A percentile compares a stretch with the other conserved stretches of the same genome.
These are phyloP conservation scores for Colletotrichum lindemuthianum DNA, from an alignment of 2,329 filamentous ascomycete species.

Conservation along the genomic window DNA sequence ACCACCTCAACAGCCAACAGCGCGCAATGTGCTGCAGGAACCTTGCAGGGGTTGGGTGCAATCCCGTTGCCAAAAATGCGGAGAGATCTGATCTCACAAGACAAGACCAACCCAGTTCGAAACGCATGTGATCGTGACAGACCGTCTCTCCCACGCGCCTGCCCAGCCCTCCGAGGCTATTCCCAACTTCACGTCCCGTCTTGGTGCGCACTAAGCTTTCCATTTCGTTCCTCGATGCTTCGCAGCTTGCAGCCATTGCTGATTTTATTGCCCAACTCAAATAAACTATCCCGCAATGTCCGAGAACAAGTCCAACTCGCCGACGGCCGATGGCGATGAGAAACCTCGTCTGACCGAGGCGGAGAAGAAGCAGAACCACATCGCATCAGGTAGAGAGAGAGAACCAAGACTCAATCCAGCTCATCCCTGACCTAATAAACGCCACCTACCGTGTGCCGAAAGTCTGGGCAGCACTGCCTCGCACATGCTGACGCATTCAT, in stretches of 20 bases:
- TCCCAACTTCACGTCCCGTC: neutral
- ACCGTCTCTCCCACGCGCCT: neutral
- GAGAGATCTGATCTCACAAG: constrained; percentile 23
- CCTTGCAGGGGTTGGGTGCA: constrained; percentile 24
- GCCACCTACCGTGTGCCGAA: too few relatives aligned
- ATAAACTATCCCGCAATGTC: too few relatives aligned
- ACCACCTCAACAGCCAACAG: constrained; percentile 2
- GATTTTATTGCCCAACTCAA: too few relatives aligned
- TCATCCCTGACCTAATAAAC: too few relatives aligned
- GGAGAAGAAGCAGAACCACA: constrained; percentile 66
- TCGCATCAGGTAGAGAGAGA: constrained; percentile 57
- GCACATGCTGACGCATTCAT: neutral
- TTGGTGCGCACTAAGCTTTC: neutral
- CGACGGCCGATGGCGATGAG: constrained; percentile 43
- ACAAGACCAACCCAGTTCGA: constrained; percentile 1
- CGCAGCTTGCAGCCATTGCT: too few relatives aligned
- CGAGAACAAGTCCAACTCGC: constrained; percentile 34
- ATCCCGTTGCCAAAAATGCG: constrained; percentile 6
- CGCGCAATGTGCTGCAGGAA: constrained; percentile 35
- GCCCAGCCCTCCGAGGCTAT: too few relatives aligned
- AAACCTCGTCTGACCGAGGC: constrained; percentile 63
- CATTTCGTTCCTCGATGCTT: too few relatives aligned
- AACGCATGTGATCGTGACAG: constrained; percentile 33
- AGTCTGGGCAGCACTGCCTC: too few relatives aligned
- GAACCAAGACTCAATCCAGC: neutral